Conservation (phyloP, 805 yeast genomes). For the Ogataea kodamae region DNA sequence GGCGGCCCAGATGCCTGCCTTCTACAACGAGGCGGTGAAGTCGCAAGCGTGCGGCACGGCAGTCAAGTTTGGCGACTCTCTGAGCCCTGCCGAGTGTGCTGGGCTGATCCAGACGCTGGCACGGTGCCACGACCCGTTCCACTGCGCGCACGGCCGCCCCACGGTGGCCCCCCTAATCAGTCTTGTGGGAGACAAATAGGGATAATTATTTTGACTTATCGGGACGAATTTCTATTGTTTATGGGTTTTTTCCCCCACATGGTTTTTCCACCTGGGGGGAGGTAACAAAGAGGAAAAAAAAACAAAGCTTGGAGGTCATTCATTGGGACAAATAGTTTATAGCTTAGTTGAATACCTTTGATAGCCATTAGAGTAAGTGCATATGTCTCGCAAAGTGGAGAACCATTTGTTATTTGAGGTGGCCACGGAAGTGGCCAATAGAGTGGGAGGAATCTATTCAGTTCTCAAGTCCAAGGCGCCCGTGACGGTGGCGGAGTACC, state of each 20-base stretch:
- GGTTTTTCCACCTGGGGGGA: conserved; percentile 8
- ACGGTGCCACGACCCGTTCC: conserved; percentile 59
- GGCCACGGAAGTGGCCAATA: conserved; percentile 96
- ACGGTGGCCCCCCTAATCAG: conserved; percentile 51
- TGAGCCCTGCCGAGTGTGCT: conserved; percentile 43
- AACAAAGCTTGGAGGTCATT: too few relatives aligned
- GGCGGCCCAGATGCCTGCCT: conserved; percentile 45
- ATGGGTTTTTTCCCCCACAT: conserved; percentile 4
- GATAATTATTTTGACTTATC: too few relatives aligned
- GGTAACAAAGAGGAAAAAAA: too few relatives aligned
- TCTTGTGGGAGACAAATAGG: conserved; percentile 3
- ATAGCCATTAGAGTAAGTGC: conserved; percentile 4
- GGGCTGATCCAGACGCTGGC: conserved; percentile 41
- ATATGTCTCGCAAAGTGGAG: conserved; percentile 78
- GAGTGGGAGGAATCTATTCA: conserved; percentile 97
- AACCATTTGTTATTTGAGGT: conserved; percentile 88
- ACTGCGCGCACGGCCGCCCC: conserved; percentile 87
- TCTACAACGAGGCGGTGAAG: conserved; percentile 48
- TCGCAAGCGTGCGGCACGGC: conserved; percentile 68
- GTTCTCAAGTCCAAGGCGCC: conserved; percentile 96
- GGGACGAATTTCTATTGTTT: conserved; percentile 4
- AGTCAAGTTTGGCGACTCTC: conserved; percentile 63
- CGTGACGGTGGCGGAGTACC: conserved; percentile 89
- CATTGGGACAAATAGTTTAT: conserved; percentile 6
- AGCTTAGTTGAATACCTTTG: too few relatives aligned